These are phyloP conservation scores for Mycena venus DNA, from an alignment of 768 basidiomycete species.

Conservation along the genomic window DNA sequence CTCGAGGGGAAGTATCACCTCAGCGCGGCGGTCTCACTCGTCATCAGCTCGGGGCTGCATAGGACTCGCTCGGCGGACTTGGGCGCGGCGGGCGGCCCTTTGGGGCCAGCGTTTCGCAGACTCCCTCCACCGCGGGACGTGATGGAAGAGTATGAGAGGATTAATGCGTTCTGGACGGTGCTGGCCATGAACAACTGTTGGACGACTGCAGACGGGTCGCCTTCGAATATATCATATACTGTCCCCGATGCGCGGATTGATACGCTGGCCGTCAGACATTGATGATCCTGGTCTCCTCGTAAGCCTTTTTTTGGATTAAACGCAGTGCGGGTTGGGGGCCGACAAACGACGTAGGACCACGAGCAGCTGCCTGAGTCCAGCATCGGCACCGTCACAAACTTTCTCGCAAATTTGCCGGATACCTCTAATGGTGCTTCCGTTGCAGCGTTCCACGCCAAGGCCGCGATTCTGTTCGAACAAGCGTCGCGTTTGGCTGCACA, in stretches of 20 bases:
- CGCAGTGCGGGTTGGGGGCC: no score
- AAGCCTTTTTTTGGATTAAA: no score
- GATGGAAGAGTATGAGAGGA: neutral
- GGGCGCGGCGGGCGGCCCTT: no score
- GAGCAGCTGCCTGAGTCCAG: neutral
- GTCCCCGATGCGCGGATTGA: no score
- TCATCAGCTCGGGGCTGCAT: constrained; percentile 39
- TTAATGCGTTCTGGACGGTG: no score
- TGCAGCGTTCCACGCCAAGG: no score
- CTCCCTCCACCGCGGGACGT: constrained; percentile 40
- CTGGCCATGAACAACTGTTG: no score
- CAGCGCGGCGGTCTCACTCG: constrained; percentile 51
- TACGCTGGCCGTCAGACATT: constrained; percentile 55
- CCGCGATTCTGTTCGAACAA: no score
- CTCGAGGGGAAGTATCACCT: constrained; percentile 60
- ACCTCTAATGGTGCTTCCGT: constrained; percentile 10
- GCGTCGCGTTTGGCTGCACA: no score
- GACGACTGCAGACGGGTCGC: no score
- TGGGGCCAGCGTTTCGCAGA: constrained; percentile 11
- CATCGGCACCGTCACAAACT: constrained; percentile 22
- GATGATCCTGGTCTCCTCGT: neutral
- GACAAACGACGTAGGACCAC: neutral
- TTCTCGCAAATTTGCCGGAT: constrained; percentile 11
- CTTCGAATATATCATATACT: no score
- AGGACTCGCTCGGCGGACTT: neutral